Conservation (phyloP, 768 basidiomycete species). For the Paxillus rubicundulus region DNA sequence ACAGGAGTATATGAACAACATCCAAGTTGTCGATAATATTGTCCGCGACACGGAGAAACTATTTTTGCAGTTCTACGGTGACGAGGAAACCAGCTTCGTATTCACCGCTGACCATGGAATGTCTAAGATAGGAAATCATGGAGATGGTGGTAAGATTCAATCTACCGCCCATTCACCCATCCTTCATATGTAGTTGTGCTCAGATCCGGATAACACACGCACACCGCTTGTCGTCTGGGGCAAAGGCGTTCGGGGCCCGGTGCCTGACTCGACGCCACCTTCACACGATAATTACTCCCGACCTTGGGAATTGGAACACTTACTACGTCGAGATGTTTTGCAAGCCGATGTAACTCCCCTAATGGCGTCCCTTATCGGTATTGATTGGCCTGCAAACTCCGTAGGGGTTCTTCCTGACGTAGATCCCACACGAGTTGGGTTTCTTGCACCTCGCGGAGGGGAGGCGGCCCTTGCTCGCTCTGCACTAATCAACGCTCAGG, state of each 20-base stretch:
- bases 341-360: constrained; percentile 81
- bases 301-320: constrained; percentile 57
- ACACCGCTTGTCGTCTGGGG: constrained; percentile 87
- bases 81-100: constrained; percentile 68
- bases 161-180: not conserved
- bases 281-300: constrained; percentile 71
- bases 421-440: constrained; percentile 58
- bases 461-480: constrained; percentile 51
- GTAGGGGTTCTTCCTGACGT: constrained; percentile 81
- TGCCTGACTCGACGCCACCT: constrained; percentile 49
- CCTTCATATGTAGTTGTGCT: constrained; percentile 6
- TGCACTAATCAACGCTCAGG: constrained; percentile 64
- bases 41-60: constrained; percentile 64
- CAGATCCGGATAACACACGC: constrained; percentile 85
- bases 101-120: constrained; percentile 92
- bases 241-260: constrained; percentile 67
- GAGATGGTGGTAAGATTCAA: constrained; percentile 66
- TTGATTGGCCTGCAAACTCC: constrained; percentile 76
- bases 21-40: constrained; percentile 73
- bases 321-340: constrained; percentile 71
- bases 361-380: constrained; percentile 72
- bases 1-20: constrained; percentile 85
- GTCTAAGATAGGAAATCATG: constrained; percentile 86
- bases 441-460: constrained; percentile 45
- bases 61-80: constrained; percentile 60